phyloP scores from a whole-genome alignment of 2,329 filamentous ascomycete genomes.

The Calycina herbarum region DNA sequence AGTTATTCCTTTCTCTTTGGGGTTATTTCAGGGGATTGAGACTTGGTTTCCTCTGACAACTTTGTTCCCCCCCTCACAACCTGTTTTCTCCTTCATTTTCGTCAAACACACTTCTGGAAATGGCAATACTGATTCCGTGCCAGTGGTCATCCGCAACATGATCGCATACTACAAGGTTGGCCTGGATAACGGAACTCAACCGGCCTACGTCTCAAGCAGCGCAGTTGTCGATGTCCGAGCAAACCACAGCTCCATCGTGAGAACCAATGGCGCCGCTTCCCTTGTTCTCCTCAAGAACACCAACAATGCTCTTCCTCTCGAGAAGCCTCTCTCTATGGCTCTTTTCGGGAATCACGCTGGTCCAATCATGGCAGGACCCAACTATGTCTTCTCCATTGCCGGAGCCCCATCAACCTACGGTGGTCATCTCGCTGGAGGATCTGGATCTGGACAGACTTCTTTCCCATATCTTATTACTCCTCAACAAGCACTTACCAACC shows the following conservation, averaged over 20 bases:
- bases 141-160: conserved; percentile 61
- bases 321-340: conserved; percentile 69
- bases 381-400: conserved; percentile 15
- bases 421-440: conserved; percentile 22
- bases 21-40: no score
- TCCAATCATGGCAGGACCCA: conserved; percentile 23
- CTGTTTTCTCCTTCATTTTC: no score
- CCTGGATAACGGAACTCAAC: conserved; percentile 43
- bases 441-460: conserved; percentile 51
- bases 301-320: conserved; percentile 69
- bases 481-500: conserved; percentile 65
- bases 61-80: no score
- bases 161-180: conserved; percentile 65
- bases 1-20: no score
- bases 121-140: no score
- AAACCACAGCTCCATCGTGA: conserved; percentile 61
- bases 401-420: conserved; percentile 13
- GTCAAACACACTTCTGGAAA: no score
- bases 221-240: conserved; percentile 59
- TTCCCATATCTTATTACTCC: conserved; percentile 76
- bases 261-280: conserved; percentile 51
- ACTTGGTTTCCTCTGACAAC: no score
- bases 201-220: conserved; percentile 82
- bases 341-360: conserved; percentile 84
- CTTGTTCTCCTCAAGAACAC: conserved; percentile 84